These are phyloP conservation scores for Chalaropsis ovoidea DNA, from an alignment of 2,329 filamentous ascomycete species.

Conservation along the genomic window DNA sequence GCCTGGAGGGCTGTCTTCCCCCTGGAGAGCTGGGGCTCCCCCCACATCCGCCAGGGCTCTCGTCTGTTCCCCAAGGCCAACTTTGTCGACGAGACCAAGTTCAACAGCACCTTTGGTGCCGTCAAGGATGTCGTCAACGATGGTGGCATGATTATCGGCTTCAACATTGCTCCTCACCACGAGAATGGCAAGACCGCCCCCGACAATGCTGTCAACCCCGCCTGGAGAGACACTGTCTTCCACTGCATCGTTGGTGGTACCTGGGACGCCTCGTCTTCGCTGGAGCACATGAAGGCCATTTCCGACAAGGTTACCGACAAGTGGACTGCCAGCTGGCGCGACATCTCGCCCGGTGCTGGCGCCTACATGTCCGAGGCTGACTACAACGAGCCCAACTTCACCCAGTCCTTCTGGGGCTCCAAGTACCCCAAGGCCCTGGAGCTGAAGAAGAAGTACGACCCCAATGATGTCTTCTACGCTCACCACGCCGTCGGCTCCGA, in stretches of 20 bases:
- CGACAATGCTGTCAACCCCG: conserved; percentile 36
- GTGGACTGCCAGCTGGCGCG: conserved; percentile 29
- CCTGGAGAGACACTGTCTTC: conserved; percentile 35
- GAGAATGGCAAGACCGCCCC: conserved; percentile 30
- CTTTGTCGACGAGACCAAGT: conserved; percentile 28
- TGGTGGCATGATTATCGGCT: conserved; percentile 33
- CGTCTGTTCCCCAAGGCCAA: conserved; percentile 31
- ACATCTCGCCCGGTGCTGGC: conserved; percentile 35
- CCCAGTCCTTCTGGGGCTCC: conserved; percentile 39
- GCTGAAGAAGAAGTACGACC: conserved; percentile 43
- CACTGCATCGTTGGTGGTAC: conserved; percentile 31
- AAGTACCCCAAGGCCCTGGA: conserved; percentile 36
- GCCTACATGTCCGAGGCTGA: conserved; percentile 46
- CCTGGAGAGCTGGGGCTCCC: conserved; percentile 23
- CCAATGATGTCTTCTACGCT: conserved; percentile 40
- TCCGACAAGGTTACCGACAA: conserved; percentile 27
- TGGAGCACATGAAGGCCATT: conserved; percentile 22
- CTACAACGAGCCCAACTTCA: conserved; percentile 39
- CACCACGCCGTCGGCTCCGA: conserved; percentile 43
- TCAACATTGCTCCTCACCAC: conserved; percentile 30
- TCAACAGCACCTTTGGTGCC: conserved; percentile 29
- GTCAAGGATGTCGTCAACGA: conserved; percentile 33
- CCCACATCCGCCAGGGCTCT: conserved; percentile 28
- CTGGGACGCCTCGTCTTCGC: conserved; percentile 1
- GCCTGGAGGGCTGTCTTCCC: conserved; percentile 30